Evolutionary conservation across 2,329 filamentous ascomycete genomes (phyloP).

Genomic region (Aureobasidium subglaciale): DNA sequence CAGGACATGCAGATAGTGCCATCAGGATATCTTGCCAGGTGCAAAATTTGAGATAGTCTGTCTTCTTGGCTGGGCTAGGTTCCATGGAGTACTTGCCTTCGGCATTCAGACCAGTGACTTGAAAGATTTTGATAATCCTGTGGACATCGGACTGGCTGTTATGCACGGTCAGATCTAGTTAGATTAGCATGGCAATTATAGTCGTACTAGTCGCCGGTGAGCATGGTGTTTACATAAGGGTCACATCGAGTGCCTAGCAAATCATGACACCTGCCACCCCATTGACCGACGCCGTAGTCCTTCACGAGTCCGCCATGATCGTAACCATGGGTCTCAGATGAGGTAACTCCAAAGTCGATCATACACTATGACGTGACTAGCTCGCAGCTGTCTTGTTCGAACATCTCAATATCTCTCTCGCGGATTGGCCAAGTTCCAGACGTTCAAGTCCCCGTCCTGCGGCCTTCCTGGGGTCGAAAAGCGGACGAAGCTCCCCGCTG

Average conservation of each 20-base stretch:
- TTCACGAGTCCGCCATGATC: constrained; percentile 58
- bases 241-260: constrained; percentile 73
- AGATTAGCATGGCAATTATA: constrained; percentile 83
- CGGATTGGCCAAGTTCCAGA: constrained; percentile 71
- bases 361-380: constrained; percentile 62
- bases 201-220: constrained; percentile 65
- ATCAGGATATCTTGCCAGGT: constrained; percentile 69
- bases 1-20: constrained; percentile 64
- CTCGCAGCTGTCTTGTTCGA: constrained; percentile 70
- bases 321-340: constrained; percentile 70
- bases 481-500: constrained; percentile 60
- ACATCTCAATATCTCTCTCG: constrained; percentile 77
- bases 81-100: constrained; percentile 72
- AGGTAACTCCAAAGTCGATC: constrained; percentile 73
- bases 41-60: constrained; percentile 66
- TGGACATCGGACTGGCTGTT: constrained; percentile 68
- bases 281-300: constrained; percentile 35
- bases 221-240: constrained; percentile 71
- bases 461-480: constrained; percentile 70
- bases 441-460: constrained; percentile 77
- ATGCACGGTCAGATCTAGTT: constrained; percentile 62
- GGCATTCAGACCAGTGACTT: constrained; percentile 70
- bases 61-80: constrained; percentile 48
- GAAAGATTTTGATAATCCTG: constrained; percentile 80
- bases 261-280: constrained; percentile 65